A percentile compares a stretch with the other conserved stretches of the same genome.
Conservation (phyloP, 2,329 filamentous ascomycete species). For the Dactylellina parvicollis region DNA sequence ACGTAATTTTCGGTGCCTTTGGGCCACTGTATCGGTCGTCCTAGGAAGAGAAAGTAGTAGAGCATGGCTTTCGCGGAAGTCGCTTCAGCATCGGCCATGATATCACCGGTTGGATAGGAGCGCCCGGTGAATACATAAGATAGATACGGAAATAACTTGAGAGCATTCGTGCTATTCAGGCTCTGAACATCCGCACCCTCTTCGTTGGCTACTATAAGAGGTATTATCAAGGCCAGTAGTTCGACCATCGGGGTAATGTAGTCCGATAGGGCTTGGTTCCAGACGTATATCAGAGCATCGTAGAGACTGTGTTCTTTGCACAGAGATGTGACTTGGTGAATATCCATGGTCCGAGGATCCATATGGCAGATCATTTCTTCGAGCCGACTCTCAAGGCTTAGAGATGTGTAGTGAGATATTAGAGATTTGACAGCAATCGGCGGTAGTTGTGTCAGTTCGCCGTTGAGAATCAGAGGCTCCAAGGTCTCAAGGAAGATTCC, state of each 20-base stretch:
- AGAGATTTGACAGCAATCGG: constrained; percentile 86
- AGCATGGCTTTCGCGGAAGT: constrained; percentile 83
- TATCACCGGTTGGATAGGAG: constrained; percentile 85
- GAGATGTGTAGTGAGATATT: constrained; percentile 80
- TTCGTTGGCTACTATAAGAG: constrained; percentile 66
- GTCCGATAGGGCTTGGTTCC: constrained; percentile 89
- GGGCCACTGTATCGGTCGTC: constrained; percentile 79
- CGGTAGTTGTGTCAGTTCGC: constrained; percentile 77
- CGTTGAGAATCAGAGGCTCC: constrained; percentile 86
- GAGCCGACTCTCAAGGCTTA: constrained; percentile 78
- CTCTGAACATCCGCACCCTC: constrained; percentile 67
- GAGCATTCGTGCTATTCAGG: constrained; percentile 74
- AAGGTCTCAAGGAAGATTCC: constrained; percentile 86
- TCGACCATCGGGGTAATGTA: constrained; percentile 92
- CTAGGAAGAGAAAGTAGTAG: constrained; percentile 93
- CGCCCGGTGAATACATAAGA: constrained; percentile 90
- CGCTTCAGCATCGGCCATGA: constrained; percentile 77
- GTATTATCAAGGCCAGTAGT: constrained; percentile 75
- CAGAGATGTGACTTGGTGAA: constrained; percentile 88
- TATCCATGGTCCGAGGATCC: constrained; percentile 87
- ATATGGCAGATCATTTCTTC: constrained; percentile 96
- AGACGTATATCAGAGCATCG: constrained; percentile 94
- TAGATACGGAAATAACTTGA: constrained; percentile 94
- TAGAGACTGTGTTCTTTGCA: constrained; percentile 94
- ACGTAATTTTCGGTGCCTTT: constrained; percentile 71